Conservation (phyloP, 768 basidiomycete species). For the Lactifluus piperatus region DNA sequence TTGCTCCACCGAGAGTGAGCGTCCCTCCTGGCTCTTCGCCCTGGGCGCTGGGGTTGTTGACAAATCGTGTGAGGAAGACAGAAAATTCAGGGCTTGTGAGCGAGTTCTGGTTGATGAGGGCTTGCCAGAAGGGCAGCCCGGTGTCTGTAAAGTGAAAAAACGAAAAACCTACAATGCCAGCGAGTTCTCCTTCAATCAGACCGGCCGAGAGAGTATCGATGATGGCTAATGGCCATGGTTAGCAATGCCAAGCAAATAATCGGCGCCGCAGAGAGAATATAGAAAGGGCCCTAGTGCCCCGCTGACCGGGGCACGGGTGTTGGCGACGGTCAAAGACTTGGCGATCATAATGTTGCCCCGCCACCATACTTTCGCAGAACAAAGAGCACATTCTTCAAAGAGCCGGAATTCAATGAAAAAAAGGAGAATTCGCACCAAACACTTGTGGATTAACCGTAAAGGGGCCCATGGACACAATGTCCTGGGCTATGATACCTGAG, state of each 20-base stretch:
- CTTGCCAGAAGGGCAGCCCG: slow-evolving; percentile 56
- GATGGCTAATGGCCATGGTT: slow-evolving; percentile 30
- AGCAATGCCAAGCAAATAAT: not conserved
- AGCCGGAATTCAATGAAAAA: not conserved
- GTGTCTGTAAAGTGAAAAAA: slow-evolving; percentile 58
- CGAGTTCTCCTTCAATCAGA: slow-evolving; percentile 42
- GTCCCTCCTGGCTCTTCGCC: slow-evolving; percentile 49
- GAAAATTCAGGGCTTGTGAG: slow-evolving; percentile 47
- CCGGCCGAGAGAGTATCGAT: slow-evolving; percentile 41
- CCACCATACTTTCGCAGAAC: not conserved
- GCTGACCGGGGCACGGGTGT: not conserved
- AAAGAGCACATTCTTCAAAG: too few relatives aligned
- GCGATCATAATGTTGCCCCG: too few relatives aligned
- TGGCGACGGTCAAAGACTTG: too few relatives aligned
- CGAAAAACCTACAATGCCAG: slow-evolving; percentile 73
- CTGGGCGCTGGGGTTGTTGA: slow-evolving; percentile 26
- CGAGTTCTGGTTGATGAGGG: slow-evolving; percentile 34
- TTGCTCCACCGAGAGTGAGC: slow-evolving; percentile 65
- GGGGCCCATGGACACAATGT: slow-evolving; percentile 57
- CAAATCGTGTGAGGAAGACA: slow-evolving; percentile 54
- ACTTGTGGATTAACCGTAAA: slow-evolving; percentile 49
- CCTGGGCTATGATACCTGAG: slow-evolving; percentile 41
- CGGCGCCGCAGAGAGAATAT: not conserved
- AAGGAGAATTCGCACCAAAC: slow-evolving; percentile 27
- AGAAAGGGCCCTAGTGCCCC: too few relatives aligned